phyloP scores from a whole-genome alignment of 495 filamentous ascomycete genomes.

The Hypomontagnella monticulosa region DNA sequence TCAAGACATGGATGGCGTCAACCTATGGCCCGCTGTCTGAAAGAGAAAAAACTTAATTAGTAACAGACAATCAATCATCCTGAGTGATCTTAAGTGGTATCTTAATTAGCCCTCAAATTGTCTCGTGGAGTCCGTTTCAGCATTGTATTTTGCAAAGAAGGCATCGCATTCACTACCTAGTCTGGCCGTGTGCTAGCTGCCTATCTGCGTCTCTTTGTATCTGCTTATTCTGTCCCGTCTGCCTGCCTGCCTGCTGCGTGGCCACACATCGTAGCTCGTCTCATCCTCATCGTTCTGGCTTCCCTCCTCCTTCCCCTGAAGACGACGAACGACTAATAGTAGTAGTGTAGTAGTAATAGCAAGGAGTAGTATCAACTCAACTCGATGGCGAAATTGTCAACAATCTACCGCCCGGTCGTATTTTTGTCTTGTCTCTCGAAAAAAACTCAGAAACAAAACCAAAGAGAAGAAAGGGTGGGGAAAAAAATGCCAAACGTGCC shows the following conservation, averaged over 20 bases:
- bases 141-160: background rate
- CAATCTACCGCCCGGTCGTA: background rate
- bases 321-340: background rate
- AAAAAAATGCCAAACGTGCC: constrained; percentile 5
- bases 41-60: background rate
- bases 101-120: background rate
- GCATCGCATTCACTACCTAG: constrained; percentile 7
- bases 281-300: constrained; percentile 3
- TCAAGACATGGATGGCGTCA: background rate
- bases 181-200: constrained; percentile 2
- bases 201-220: background rate
- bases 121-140: background rate
- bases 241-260: too few relatives aligned
- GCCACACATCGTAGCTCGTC: constrained; percentile 9
- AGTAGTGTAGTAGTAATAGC: too few relatives aligned
- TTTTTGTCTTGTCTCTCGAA: background rate
- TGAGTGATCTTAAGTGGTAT: too few relatives aligned
- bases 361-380: background rate
- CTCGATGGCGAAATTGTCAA: background rate
- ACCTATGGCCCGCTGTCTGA: background rate
- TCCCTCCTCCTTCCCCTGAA: background rate
- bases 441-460: background rate
- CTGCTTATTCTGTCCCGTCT: too few relatives aligned
- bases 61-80: background rate
- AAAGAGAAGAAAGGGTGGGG: background rate